These are phyloP conservation scores for Neurospora sp. DNA, from an alignment of 495 filamentous ascomycete genomes.

Conservation along the genomic window DNA sequence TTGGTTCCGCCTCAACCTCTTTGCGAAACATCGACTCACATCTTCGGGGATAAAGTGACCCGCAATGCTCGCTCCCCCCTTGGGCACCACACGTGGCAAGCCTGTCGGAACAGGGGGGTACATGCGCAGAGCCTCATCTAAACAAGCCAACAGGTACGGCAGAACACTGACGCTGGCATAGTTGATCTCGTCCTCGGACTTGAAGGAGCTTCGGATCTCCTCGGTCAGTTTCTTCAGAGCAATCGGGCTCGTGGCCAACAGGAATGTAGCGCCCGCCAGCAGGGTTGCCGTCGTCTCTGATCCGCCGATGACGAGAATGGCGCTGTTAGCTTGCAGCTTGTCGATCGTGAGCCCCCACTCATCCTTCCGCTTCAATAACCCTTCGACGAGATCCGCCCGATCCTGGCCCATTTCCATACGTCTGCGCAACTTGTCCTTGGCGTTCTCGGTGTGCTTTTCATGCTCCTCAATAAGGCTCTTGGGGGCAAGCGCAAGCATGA, in stretches of 20 bases:
- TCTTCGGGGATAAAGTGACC: slow-evolving; percentile 36
- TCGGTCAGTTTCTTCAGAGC: slow-evolving; percentile 31
- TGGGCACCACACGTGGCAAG: slow-evolving; percentile 35
- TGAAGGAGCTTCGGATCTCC: slow-evolving; percentile 45
- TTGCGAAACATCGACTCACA: slow-evolving; percentile 12
- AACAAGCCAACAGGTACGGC: slow-evolving; percentile 44
- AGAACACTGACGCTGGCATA: slow-evolving; percentile 34
- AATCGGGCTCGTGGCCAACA: slow-evolving; percentile 37
- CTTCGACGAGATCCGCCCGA: slow-evolving; percentile 39
- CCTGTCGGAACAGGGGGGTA: slow-evolving; percentile 46
- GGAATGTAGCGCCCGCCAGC: slow-evolving; percentile 41
- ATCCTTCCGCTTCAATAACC: slow-evolving; percentile 36
- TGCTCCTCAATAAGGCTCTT: slow-evolving; percentile 20
- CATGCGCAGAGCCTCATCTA: slow-evolving; percentile 49
- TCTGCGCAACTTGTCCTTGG: slow-evolving; percentile 28
- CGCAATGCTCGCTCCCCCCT: slow-evolving; percentile 35
- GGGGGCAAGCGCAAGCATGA: slow-evolving; percentile 16
- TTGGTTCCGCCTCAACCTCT: neutral
- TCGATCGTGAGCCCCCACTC: slow-evolving; percentile 33
- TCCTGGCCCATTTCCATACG: slow-evolving; percentile 31
- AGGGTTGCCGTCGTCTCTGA: slow-evolving; percentile 53
- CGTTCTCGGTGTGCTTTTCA: slow-evolving; percentile 25
- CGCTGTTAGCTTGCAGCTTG: slow-evolving; percentile 30
- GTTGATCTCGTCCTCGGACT: slow-evolving; percentile 41
- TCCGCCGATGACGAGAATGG: slow-evolving; percentile 40